Conservation (phyloP, 1,284 basidiomycete genomes). For the Ustilago curta region DNA sequence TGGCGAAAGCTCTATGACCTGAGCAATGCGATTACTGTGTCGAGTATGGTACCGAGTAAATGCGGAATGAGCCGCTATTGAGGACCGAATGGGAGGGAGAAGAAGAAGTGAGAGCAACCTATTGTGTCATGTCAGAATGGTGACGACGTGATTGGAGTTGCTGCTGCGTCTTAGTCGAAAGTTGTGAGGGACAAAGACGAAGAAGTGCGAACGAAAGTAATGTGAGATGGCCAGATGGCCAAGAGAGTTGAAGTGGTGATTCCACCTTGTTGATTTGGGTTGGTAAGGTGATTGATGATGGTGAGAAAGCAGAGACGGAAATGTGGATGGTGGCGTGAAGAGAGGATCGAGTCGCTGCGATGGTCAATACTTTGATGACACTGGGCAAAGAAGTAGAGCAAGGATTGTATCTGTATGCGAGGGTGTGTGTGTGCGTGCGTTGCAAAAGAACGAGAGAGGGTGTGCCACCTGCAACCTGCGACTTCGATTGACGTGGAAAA, state of each 20-base stretch:
- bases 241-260: too few species aligned
- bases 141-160: neutral
- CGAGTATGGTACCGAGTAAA: neutral
- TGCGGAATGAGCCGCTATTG: slow-evolving; percentile 17
- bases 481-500: slow-evolving; percentile 1
- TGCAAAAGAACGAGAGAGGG: neutral
- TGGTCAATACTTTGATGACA: too few species aligned
- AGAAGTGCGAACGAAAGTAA: neutral
- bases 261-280: too few species aligned
- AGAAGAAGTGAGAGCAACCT: neutral
- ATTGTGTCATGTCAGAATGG: slow-evolving; percentile 1
- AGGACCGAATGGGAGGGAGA: neutral
- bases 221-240: neutral
- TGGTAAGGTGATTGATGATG: neutral
- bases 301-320: neutral
- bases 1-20: slow-evolving; percentile 16
- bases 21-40: slow-evolving; percentile 7
- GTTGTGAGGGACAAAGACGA: neutral
- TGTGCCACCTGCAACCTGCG: neutral
- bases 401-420: too few species aligned
- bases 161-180: neutral
- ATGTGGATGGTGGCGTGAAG: neutral
- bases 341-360: too few species aligned
- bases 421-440: too few species aligned
- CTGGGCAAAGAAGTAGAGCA: too few species aligned